Conservation (phyloP, 2,329 filamentous ascomycete genomes). For the Cladophialophora carrionii region DNA sequence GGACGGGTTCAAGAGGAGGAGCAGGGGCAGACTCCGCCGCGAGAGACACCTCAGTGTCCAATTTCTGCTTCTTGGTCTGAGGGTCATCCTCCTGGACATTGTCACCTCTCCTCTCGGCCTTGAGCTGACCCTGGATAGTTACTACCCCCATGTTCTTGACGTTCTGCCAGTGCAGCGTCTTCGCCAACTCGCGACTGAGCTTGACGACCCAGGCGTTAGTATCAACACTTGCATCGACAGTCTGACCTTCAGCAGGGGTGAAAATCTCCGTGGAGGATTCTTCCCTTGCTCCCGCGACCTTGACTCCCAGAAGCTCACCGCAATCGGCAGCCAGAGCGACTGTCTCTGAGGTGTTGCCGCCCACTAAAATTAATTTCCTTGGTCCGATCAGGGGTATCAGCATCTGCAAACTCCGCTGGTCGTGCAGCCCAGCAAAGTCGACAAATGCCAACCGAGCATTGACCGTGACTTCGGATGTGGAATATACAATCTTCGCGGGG, state of each 20-base stretch:
- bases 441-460: conserved; percentile 81
- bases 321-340: conserved; percentile 77
- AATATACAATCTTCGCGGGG: conserved; percentile 74
- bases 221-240: conserved; percentile 89
- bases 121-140: conserved; percentile 78
- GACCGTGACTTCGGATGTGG: conserved; percentile 65
- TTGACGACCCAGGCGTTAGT: conserved; percentile 97
- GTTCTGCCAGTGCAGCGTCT: conserved; percentile 90
- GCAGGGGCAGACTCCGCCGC: conserved; percentile 17
- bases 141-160: conserved; percentile 88
- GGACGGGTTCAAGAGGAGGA: conserved; percentile 50
- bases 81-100: conserved; percentile 51
- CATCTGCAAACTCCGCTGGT: conserved; percentile 92
- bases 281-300: conserved; percentile 49
- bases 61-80: conserved; percentile 55
- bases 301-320: conserved; percentile 63
- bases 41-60: conserved; percentile 51
- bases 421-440: conserved; percentile 89
- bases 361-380: conserved; percentile 90
- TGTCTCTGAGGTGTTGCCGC: conserved; percentile 79
- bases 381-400: conserved; percentile 91
- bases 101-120: conserved; percentile 51
- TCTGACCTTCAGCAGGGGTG: conserved; percentile 72
- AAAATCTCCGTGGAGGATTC: conserved; percentile 69
- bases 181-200: conserved; percentile 80